These are phyloP conservation scores for Trichoderma harzianum DNA, from an alignment of 2,329 filamentous ascomycete species.

Conservation along the genomic window DNA sequence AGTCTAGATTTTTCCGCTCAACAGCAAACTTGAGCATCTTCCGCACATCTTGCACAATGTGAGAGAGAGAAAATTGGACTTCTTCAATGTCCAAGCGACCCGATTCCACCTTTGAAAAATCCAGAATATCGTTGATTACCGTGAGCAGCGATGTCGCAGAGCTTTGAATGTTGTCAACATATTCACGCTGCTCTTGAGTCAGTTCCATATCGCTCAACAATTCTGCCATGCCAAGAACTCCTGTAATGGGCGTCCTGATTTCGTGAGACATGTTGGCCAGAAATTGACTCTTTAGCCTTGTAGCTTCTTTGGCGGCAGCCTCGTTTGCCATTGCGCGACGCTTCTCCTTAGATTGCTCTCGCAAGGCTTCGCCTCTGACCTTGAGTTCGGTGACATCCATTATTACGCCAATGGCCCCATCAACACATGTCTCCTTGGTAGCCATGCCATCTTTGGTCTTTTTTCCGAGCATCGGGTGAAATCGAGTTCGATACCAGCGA, in stretches of 20 bases:
- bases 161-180: slow-evolving; percentile 72
- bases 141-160: slow-evolving; percentile 79
- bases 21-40: slow-evolving; percentile 88
- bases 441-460: slow-evolving; percentile 50
- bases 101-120: slow-evolving; percentile 84
- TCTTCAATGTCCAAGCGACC: slow-evolving; percentile 75
- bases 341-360: slow-evolving; percentile 65
- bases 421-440: slow-evolving; percentile 49
- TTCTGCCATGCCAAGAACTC: slow-evolving; percentile 77
- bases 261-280: slow-evolving; percentile 81
- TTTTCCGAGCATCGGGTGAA: slow-evolving; percentile 62
- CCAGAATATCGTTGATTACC: slow-evolving; percentile 87
- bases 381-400: slow-evolving; percentile 76
- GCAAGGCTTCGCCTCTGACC: slow-evolving; percentile 59
- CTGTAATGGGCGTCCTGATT: slow-evolving; percentile 74
- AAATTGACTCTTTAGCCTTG: slow-evolving; percentile 75
- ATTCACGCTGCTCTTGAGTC: slow-evolving; percentile 68
- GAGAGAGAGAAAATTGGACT: slow-evolving; percentile 71
- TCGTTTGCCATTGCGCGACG: slow-evolving; percentile 69
- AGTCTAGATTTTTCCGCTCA: slow-evolving; percentile 72
- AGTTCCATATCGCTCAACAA: slow-evolving; percentile 66
- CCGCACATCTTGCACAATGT: slow-evolving; percentile 73
- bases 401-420: slow-evolving; percentile 74
- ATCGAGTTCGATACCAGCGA: slow-evolving; percentile 68
- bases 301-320: slow-evolving; percentile 75